These are phyloP conservation scores for Fusarium coffeatum DNA, from an alignment of 2,329 filamentous ascomycete genomes.

Conservation along the genomic window DNA sequence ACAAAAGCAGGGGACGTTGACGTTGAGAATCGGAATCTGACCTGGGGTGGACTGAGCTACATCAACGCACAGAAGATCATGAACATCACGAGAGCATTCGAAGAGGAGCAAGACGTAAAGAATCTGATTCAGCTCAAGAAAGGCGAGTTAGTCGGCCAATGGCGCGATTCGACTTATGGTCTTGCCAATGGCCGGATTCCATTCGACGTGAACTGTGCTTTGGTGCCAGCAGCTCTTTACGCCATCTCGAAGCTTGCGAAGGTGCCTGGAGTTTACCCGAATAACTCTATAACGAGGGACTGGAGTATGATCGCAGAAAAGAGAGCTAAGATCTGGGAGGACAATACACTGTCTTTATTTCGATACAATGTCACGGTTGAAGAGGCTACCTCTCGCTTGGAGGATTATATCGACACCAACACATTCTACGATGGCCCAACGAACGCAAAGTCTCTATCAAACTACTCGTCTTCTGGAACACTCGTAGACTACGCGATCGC, in stretches of 20 bases:
- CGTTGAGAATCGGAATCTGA: constrained; percentile 62
- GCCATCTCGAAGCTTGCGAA: constrained; percentile 65
- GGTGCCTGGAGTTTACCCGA: constrained; percentile 60
- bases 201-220: constrained; percentile 72
- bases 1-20: constrained; percentile 60
- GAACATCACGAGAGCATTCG: constrained; percentile 65
- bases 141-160: constrained; percentile 67
- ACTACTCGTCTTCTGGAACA: constrained; percentile 49
- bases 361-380: constrained; percentile 54
- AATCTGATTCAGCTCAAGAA: constrained; percentile 70
- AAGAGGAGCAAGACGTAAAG: constrained; percentile 59
- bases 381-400: constrained; percentile 60
- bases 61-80: constrained; percentile 69
- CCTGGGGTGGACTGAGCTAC: constrained; percentile 63
- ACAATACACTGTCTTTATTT: constrained; percentile 69
- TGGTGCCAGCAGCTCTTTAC: constrained; percentile 70
- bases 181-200: constrained; percentile 72
- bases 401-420: constrained; percentile 57
- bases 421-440: constrained; percentile 59
- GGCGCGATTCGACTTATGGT: constrained; percentile 71
- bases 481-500: constrained; percentile 67
- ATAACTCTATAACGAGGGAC: constrained; percentile 46
- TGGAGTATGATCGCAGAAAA: constrained; percentile 59
- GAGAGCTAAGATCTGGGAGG: constrained; percentile 72
- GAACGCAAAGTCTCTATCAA: constrained; percentile 53